Evolutionary conservation across 495 filamentous ascomycete species (phyloP).

Genomic region (Pyrenula massariospora): DNA sequence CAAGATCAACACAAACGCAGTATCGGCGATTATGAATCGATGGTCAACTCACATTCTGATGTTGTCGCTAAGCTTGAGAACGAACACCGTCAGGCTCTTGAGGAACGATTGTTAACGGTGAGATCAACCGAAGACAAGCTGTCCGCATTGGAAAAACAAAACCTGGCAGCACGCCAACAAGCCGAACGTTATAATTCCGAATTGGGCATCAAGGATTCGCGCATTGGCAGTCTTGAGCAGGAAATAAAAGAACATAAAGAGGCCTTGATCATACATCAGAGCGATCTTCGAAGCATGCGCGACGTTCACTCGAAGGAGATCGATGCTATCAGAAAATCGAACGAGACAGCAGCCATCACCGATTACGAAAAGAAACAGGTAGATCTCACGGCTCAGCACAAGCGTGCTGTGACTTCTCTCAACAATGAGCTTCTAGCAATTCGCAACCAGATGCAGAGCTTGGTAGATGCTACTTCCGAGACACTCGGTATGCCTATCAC

Average conservation of each 20-base stretch:
- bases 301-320: slow-evolving; percentile 31
- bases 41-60: slow-evolving; percentile 16
- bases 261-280: slow-evolving; percentile 33
- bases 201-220: not conserved
- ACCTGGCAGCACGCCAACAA: not conserved
- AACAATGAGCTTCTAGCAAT: not conserved
- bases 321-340: slow-evolving; percentile 30
- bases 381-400: not conserved
- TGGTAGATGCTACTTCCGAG: not conserved
- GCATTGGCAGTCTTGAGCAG: not conserved
- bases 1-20: slow-evolving; percentile 32
- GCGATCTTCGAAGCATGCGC: slow-evolving; percentile 30
- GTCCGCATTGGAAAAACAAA: not conserved
- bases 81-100: slow-evolving; percentile 14
- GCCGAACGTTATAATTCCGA: not conserved
- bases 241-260: slow-evolving; percentile 28
- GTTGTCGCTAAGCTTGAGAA: slow-evolving; percentile 32
- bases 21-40: slow-evolving; percentile 19
- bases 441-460: not conserved
- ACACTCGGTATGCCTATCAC: not conserved
- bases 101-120: not conserved
- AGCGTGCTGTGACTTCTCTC: not conserved
- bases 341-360: not conserved
- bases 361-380: not conserved
- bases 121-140: not conserved